Evolutionary conservation across 1,139 yeast genomes (phyloP).

Genomic region (Diutina sp.): DNA sequence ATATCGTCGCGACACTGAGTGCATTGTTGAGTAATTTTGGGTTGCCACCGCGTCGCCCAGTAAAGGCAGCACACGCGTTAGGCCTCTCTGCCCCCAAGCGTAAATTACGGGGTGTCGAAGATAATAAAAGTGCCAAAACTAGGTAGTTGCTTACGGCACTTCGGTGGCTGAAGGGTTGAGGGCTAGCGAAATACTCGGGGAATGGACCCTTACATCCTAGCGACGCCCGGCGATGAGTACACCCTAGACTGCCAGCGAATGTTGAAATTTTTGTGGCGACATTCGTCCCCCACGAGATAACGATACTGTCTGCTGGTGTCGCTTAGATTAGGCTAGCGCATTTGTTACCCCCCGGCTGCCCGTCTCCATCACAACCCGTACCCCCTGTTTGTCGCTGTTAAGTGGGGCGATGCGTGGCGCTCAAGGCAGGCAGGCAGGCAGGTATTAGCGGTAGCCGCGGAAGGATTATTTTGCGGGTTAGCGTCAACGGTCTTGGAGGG

Average conservation of each 20-base stretch:
- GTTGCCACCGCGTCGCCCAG: conserved; percentile 1
- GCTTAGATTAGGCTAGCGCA: neutral
- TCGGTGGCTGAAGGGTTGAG: no score
- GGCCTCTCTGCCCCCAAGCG: neutral
- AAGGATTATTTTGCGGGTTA: neutral
- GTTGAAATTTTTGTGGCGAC: no score
- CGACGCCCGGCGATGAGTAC: no score
- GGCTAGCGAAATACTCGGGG: no score
- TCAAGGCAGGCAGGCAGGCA: neutral
- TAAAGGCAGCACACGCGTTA: neutral
- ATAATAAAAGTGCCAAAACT: neutral
- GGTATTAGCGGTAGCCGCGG: neutral
- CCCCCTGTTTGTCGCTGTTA: neutral
- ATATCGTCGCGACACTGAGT: neutral
- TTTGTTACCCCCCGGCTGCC: neutral
- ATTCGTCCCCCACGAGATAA: neutral
- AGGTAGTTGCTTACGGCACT: neutral
- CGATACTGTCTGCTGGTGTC: neutral
- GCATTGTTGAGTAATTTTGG: neutral
- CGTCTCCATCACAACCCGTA: neutral
- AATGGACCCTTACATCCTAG: no score
- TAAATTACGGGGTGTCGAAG: neutral
- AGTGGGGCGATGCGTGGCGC: neutral
- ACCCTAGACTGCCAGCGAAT: no score
- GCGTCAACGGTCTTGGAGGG: neutral